Evolutionary conservation across 2,329 filamentous ascomycete species (phyloP), one percentile per base, ranked within the genome.

Genomic region (Curvularia verruculosa): DNA sequence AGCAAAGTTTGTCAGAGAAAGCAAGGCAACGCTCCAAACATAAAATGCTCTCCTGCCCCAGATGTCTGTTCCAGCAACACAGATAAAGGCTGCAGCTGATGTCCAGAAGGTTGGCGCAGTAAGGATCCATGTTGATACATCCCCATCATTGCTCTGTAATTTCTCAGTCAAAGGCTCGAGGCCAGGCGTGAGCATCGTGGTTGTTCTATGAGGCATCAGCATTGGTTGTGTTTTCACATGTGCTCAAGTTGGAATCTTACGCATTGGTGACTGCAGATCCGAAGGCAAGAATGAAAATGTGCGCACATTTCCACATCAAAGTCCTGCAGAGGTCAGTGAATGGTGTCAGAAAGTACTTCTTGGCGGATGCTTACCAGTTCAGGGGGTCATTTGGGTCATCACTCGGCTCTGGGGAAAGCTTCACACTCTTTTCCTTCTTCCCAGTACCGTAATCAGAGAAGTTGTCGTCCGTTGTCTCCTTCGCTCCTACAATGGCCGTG

Each of bases 21-120:
- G 46, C n/a, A 63, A 44, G n/a, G 47, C 58, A 18, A 58, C 54
- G 12, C 54, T 58, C 31, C 39, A 49, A 19, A 63, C 40, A 45
- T 63, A 60, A 13, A 58, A 60, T 24, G 49, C 39, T 29, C 60
- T 47, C 26, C 54, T 55, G 12, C 60, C 60, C 57, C 54, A 63
- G 47, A 62, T 39, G 24, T 59, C 56, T 21, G 59, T 46, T 28
- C 53, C 59, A 9, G 59, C 49, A 13, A 61, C 59, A n/a, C n/a
- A 37, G 6, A 61, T 9, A 26, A 61, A 61, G 34, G 59, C 56
- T 49, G 52, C 52, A 23, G 56, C 56, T 19, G 59, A 61, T 21
- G 56, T 59, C 59, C 59, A 61, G 34, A 61, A 61, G 10, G 59
- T 61, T 15, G 59, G 59, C 18, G 56, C 59, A 43, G 52, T 59